These are phyloP conservation scores for Colletotrichum sp. DNA, from an alignment of 2,329 filamentous ascomycete genomes.

Conservation along the genomic window DNA sequence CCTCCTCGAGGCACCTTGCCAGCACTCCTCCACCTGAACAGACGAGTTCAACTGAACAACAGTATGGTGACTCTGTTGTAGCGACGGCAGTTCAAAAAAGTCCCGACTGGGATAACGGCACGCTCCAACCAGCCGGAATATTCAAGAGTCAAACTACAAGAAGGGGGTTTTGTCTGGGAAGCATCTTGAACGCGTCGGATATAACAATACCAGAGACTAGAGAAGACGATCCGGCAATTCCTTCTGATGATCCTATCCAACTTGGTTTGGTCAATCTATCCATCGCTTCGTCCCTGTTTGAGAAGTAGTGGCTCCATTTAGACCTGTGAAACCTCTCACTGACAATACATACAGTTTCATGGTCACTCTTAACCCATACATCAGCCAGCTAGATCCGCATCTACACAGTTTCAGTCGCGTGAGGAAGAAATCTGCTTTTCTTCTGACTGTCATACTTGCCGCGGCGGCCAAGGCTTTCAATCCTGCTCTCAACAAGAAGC, in stretches of 20 bases:
- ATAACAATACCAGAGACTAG: background rate
- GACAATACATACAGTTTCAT: conserved; percentile 31
- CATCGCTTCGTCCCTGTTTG: conserved; percentile 3
- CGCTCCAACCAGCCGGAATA: conserved; percentile 35
- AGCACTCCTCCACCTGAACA: background rate
- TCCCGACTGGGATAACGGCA: conserved; percentile 19
- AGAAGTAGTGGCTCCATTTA: background rate
- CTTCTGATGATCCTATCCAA: background rate
- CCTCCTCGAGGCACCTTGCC: background rate
- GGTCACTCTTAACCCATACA: conserved; percentile 41
- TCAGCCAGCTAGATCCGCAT: conserved; percentile 41
- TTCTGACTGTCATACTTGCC: conserved; percentile 37
- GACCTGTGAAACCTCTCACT: background rate
- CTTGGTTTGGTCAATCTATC: background rate
- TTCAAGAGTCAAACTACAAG: conserved; percentile 36
- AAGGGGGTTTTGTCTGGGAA: conserved; percentile 37
- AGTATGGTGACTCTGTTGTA: background rate
- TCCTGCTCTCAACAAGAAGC: conserved; percentile 31
- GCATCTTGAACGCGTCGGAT: conserved; percentile 27
- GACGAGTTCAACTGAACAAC: background rate
- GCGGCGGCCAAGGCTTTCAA: conserved; percentile 40
- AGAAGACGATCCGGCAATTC: background rate
- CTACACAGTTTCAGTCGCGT: conserved; percentile 42
- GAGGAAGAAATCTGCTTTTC: conserved; percentile 37
- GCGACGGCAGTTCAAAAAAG: background rate